Base-by-base conservation (phyloP, 73 alveolate species). In the Tetrahymena elliotti region DNA sequence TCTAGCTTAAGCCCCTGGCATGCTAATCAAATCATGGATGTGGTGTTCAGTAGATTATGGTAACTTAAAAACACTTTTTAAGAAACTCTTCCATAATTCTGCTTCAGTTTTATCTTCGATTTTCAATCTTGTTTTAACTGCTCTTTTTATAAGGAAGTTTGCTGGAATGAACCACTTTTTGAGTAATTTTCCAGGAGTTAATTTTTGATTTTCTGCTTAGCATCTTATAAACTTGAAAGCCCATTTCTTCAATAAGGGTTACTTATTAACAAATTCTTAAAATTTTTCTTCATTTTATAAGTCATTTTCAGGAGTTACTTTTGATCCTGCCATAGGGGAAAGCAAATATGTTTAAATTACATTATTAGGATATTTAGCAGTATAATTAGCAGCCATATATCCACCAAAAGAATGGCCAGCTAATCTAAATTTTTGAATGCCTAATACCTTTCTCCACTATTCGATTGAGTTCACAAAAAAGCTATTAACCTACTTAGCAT, bases 351-450 rank as follows among this genome's bases (percentile, higher is more conserved):
- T 83, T 92, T 94, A 82, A 93, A 94, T 84, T 11, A 96, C 47
- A 41, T 93, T 83, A 38, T 93, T 12, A 37, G 96, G 97, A 92
- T 96, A 95, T 92, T 83, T 95, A 2, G n/a, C 53, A 10, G 98
- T 96, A 92, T 95, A 96, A 53, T 54, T 93, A n/a, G 97, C 97
- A 33, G 96, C 52, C 53, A 96, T 88, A 40, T 96, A 96, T 6
- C 98, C 98, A 15, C 98, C 98, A 41, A 96, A 68, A 27, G 98
- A 96, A 68, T 96, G 98, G 12, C 98, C 97, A 15, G 97, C 96
- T 11, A 96, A 94, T 35, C 35, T 37, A 47, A 96, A 95, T 34
- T 52, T 92, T 22, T 92, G 52, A 6, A 96, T 31, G 27, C 94
- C 94, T 53, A 96, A 41, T 20, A 54, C 92, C 5, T 93, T 38